These are phyloP conservation scores for Epithemia pelagica DNA, from an alignment of 108 stramenopile genomes.

Conservation along the genomic window DNA sequence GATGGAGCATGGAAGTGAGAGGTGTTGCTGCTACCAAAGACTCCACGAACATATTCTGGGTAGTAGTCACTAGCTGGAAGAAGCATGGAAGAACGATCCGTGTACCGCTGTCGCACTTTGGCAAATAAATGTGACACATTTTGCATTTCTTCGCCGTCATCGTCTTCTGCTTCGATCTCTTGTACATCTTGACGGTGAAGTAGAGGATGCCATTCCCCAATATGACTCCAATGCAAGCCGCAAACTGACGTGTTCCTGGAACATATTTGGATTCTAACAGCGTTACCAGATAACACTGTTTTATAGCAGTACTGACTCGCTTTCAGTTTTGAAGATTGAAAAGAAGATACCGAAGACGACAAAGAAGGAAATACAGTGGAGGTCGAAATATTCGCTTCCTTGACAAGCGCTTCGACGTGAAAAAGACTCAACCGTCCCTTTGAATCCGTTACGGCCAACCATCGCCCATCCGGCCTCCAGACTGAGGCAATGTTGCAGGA, in stretches of 20 bases:
- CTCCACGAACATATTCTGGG: not conserved
- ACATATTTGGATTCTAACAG: not conserved
- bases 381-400: not conserved
- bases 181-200: constrained; percentile 16
- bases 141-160: not conserved
- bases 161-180: not conserved
- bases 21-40: constrained; percentile 15
- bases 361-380: not conserved
- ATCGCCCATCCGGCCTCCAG: constrained; percentile 78
- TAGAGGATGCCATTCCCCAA: constrained; percentile 15
- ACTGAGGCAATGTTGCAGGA: constrained; percentile 7
- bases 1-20: not conserved
- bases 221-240: constrained; percentile 17
- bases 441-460: constrained; percentile 43
- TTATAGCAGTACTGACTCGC: not conserved
- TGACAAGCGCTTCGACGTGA: constrained; percentile 43
- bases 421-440: constrained; percentile 41
- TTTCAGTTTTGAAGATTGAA: not conserved
- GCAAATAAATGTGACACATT: not conserved
- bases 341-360: constrained; percentile 10
- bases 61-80: not conserved
- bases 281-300: not conserved
- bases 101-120: not conserved
- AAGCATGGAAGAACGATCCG: not conserved
- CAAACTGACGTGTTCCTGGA: not conserved